Evolutionary conservation across 805 yeast genomes (phyloP), one percentile per base, ranked within the genome.

Genomic region (Nakazawaea siamensis): DNA sequence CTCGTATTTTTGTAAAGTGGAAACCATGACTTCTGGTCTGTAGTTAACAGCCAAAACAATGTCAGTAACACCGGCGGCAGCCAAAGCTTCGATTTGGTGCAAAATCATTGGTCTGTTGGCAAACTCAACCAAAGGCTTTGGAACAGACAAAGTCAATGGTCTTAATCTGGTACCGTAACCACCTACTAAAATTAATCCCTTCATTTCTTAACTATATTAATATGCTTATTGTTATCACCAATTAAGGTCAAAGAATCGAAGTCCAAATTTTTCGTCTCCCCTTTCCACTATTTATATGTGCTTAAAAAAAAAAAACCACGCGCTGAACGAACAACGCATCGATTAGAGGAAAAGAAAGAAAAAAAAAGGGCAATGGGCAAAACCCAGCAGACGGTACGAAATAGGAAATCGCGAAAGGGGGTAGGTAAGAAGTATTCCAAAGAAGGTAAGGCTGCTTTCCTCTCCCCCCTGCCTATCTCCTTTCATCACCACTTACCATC

Each of bases 121-220:
- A 56, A 92, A 92, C 68, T 90, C 97, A 46, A 88, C 97, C 64
- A 88, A 73, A 34, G 97, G 97, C 68, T 88, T 88, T 62, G 97
- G 97, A 46, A 80, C 74, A 40, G 97, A 86, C 52, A 88, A 70
- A 44, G 97, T 88, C 55, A 92, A 73, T 44, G 99, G 99, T 77
- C 99, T 88, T 71, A 92, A 82, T 72, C 99, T 92, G 57, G 99
- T 92, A 74, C 99, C 99, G 73, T 88, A 92, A 66, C 98, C 98
- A 60, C 98, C 98, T 53, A 90, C 97, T 62, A 90, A 80, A 74
- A 90, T 90, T 65, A 90, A 78, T 60, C 95, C 96, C 73, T 87
- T 87, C 97, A 87, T 86, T 20, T 19, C 29, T 27, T 15, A 15
- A 30, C 15, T 12, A 23, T 11, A 12, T 24, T 10, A 11, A 24